Evolutionary conservation across 2,329 filamentous ascomycete species (phyloP), one percentile per base, ranked within the genome.

Genomic region (Chrysoporthe deuterocubensis): DNA sequence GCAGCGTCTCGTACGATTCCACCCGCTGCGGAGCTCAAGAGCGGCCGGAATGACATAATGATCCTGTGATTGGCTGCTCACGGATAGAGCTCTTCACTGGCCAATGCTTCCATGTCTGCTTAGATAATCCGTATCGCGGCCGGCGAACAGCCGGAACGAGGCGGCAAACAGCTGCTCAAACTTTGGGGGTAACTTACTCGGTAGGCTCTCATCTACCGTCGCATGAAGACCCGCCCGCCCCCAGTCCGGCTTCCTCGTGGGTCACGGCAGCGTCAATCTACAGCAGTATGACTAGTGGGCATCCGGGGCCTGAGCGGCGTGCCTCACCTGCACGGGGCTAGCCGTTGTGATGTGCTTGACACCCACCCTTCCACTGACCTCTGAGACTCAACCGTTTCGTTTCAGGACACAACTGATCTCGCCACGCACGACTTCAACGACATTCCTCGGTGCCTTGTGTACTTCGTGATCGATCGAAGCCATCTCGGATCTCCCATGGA

Each of bases 31-130:
- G 57, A 56, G 43, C 64, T 56, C 44, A 42, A 57, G 21, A 42
- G 16, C 43, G 46, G 21, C 42, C 40, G 63, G 66, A 65, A 68
- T 68, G 66, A 68, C 66, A 64, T 58, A 58, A 44, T 46, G 57
- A 21, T 32, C 4, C 21, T 60, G 42, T 68, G 66, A 68, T 68
- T 68, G 63, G 66, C 34, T 57, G 63, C 4, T 8, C 0, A n/a
- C 18, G 21, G 43, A 48, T 34, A 32, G 13, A 56, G 62, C 42
- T 58, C 46, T 26, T 60, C 66, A 66, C 66, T 68, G 57, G 63
- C 21, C 67, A 68, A 66, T 68, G 66, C 50, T 16, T 32, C 50
- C 46, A 50, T 3, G 18, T 9, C n/a, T 21, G n/a, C 21, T 67
- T 63, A 67, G 56, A 60, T 67, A 62, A 61, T 26, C 18, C 8